Evolutionary conservation across 169 alveolate genomes (phyloP).

Genomic region (Plasmodium gaboni): DNA sequence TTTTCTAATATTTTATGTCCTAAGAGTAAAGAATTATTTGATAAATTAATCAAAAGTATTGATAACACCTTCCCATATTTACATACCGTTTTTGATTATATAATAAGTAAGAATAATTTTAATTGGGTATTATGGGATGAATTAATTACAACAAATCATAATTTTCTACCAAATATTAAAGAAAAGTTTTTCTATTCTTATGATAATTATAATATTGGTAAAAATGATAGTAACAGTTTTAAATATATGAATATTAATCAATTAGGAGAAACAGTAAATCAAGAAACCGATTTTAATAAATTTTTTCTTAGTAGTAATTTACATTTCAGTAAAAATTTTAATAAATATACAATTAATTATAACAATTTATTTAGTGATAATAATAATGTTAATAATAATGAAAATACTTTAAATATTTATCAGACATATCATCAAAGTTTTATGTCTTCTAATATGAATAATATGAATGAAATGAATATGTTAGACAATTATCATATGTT

Average conservation of each 20-base stretch:
- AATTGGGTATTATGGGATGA: slow-evolving; percentile 78
- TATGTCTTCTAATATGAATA: slow-evolving; percentile 16
- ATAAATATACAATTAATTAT: slow-evolving; percentile 68
- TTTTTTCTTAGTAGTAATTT: slow-evolving; percentile 35
- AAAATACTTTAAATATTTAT: slow-evolving; percentile 27
- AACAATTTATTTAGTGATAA: slow-evolving; percentile 59
- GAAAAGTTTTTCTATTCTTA: slow-evolving; percentile 41
- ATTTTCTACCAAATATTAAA: slow-evolving; percentile 58
- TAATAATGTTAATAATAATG: slow-evolving; percentile 8
- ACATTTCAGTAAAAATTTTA: slow-evolving; percentile 65
- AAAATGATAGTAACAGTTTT: slow-evolving; percentile 55
- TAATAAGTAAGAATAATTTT: slow-evolving; percentile 67
- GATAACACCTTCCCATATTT: slow-evolving; percentile 68
- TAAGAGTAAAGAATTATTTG: slow-evolving; percentile 57
- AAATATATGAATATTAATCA: slow-evolving; percentile 36
- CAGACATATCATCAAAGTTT: slow-evolving; percentile 60
- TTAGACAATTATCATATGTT: slow-evolving; percentile 58
- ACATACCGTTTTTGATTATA: slow-evolving; percentile 72
- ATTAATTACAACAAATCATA: slow-evolving; percentile 73
- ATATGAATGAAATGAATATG: slow-evolving; percentile 23
- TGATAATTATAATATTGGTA: slow-evolving; percentile 39
- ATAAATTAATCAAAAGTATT: slow-evolving; percentile 45
- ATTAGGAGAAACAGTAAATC: slow-evolving; percentile 50
- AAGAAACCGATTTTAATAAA: slow-evolving; percentile 49
- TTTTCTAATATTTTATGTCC: slow-evolving; percentile 67